Evolutionary conservation across 2,329 filamentous ascomycete genomes (phyloP), one percentile per base, ranked within the genome.

Genomic region (Botrytis deweyae): DNA sequence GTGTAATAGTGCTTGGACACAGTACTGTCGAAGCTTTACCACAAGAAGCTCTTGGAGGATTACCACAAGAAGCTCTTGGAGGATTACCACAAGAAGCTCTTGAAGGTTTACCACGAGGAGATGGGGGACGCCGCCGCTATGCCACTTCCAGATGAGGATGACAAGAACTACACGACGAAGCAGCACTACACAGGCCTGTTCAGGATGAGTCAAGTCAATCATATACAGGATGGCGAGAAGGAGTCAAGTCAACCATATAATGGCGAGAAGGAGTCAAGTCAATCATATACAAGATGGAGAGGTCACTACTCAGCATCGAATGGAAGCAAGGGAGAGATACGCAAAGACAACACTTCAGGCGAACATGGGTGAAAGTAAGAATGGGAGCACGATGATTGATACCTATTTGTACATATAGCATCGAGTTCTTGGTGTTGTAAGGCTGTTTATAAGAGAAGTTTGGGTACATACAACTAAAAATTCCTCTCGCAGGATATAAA

Each of bases 121-220:
- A 97, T 98, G 93, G 85, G 89, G 76, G 88, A 87, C 70, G 96
- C 96, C 77, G 90, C 92, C 77, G 80, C 88, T 77, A 90, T 92
- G 90, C 94, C 95, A 81, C 93, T 99, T 81, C 96, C 96, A 78
- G 94, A 94, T 82, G 95, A 98, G 89, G 93, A 96, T 73, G 95
- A 97, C 80, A 90, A 93, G 78, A 88, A 91, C 75, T 75, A 6
- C 6, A 40, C 1, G 38, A 16, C 36, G 12, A 6, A 25, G 2
- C 20, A 38, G 4, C 36, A 14, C 9, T 61, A 61, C 38, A 25
- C 33, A 61, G 20, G 33, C 9, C 6, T 36, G 29, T 10, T 5
- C 22, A 16, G 20, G 20, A 36, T 25, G 29, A 38, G 33, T 46
- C 44, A 22, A 46, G 7, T 22, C 18, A 46, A 46, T 22, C 40